Evolutionary conservation across 495 filamentous ascomycete genomes (phyloP), one percentile per base, ranked within the genome.

Genomic region (Umbilicaria muhlenbergii): DNA sequence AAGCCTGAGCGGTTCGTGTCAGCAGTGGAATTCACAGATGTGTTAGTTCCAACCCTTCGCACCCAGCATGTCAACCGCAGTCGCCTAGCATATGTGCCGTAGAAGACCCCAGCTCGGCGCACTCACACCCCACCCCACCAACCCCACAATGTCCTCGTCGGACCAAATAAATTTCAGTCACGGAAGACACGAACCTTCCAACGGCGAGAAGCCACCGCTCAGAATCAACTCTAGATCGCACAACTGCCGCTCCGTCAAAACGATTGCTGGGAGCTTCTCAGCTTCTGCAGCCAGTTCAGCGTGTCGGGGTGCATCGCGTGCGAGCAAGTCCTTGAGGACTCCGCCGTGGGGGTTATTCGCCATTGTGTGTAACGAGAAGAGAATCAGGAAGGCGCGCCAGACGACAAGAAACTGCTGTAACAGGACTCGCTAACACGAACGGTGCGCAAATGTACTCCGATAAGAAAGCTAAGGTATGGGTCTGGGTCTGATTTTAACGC

Each of bases 211-310:
- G 42, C 92, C 91, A 55, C 91, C 91, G 66, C 78, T 94, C 65
- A 96, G 76, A 50, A 98, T 81, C 69, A 98, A 60, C 61, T 98
- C 91, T 51, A 98, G 74, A 70, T 98, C 91, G 65, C 91, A 98
- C 16, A 98, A 76, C 65, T 98, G 91, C 48, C 91, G 77, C 73
- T 98, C 91, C 32, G 75, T 78, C 52, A 98, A 73, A 37, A 81
- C 65, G 51, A 98, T 75, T 13, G 91, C 85, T 31, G 85, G 84
- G 36, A 96, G 74, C 10, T 59, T 80, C 66, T 93, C 88, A 10
- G 89, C 87, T 64, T 98, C 91, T 19, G 69, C 75, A 8, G 67
- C 69, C 41, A 98, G 79, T 63, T 92, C 63, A 32, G 69, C 64
- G 38, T 89, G 79, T 51, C 81, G 77, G 41, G 78, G 78, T 42